A percentile compares a stretch with the other conserved stretches of the same genome.
These are phyloP conservation scores for Pythium pyrilobum DNA, from an alignment of 352 stramenopile species.

Conservation along the genomic window DNA sequence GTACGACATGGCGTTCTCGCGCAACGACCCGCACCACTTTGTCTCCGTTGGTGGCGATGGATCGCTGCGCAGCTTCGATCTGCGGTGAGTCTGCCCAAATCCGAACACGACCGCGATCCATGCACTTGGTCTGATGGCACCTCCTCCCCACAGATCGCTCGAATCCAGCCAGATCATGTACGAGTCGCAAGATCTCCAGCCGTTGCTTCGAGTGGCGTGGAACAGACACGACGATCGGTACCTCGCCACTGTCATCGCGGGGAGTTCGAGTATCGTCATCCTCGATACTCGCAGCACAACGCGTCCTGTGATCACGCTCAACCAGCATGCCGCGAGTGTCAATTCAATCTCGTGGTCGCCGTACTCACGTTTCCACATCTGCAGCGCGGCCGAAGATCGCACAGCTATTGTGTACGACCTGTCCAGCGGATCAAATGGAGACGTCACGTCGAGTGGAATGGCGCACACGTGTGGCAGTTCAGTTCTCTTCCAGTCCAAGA, in stretches of 20 bases:
- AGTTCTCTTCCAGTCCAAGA: slow-evolving; percentile 56
- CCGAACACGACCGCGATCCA: background rate
- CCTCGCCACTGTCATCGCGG: slow-evolving; percentile 92
- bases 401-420: slow-evolving; percentile 97
- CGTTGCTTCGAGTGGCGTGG: slow-evolving; percentile 94
- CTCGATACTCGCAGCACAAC: slow-evolving; percentile 95
- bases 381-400: slow-evolving; percentile 93
- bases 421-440: slow-evolving; percentile 27
- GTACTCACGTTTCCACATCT: slow-evolving; percentile 91
- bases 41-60: slow-evolving; percentile 96
- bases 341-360: slow-evolving; percentile 97
- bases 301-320: slow-evolving; percentile 89
- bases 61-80: slow-evolving; percentile 96
- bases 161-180: slow-evolving; percentile 97
- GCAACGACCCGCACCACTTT: slow-evolving; percentile 91
- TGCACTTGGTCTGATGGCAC: background rate
- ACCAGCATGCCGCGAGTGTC: slow-evolving; percentile 87
- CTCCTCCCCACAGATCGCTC: slow-evolving; percentile 33
- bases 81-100: slow-evolving; percentile 62
- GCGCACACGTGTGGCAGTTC: slow-evolving; percentile 27
- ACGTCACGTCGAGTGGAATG: slow-evolving; percentile 16
- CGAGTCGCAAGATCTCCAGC: slow-evolving; percentile 82
- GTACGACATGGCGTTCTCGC: slow-evolving; percentile 96
- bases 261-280: slow-evolving; percentile 90
- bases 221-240: slow-evolving; percentile 98